These are phyloP conservation scores for Flaveria ramosissima DNA, from an alignment of 129 eudicot species.

Conservation along the genomic window DNA sequence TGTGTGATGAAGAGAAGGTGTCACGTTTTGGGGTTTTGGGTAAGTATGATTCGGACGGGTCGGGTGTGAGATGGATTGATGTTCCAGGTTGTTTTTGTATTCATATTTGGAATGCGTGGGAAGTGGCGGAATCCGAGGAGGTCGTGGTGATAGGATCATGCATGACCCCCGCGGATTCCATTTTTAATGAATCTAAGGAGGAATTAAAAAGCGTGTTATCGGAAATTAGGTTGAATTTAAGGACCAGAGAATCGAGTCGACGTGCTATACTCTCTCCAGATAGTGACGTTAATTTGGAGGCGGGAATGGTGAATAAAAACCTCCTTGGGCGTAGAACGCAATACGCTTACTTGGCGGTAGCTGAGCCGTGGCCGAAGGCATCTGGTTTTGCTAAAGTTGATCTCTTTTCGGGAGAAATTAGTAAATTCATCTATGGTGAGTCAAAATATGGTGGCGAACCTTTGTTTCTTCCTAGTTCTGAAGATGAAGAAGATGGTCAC, in stretches of 20 bases:
- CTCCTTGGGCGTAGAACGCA: constrained; percentile 38
- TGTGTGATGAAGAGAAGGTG: constrained; percentile 34
- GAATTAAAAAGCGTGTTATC: constrained; percentile 38
- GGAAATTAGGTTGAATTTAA: constrained; percentile 43
- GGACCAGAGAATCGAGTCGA: constrained; percentile 34
- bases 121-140: constrained; percentile 38
- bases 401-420: constrained; percentile 30
- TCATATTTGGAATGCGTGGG: constrained; percentile 57
- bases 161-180: constrained; percentile 54
- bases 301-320: constrained; percentile 45
- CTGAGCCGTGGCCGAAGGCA: constrained; percentile 55
- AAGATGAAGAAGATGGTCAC: constrained; percentile 43
- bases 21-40: constrained; percentile 43
- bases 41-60: constrained; percentile 34
- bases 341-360: constrained; percentile 44
- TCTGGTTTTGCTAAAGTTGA: constrained; percentile 50
- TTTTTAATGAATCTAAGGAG: constrained; percentile 45
- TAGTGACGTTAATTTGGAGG: constrained; percentile 41
- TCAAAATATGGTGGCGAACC: constrained; percentile 49
- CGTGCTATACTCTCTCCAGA: constrained; percentile 27
- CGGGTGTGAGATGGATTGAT: constrained; percentile 44
- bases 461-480: constrained; percentile 36
- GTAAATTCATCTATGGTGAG: constrained; percentile 35
- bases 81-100: constrained; percentile 47
- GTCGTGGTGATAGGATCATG: constrained; percentile 50